Percentiles rank a stretch among this genome's conserved stretches.
phyloP scores from a whole-genome alignment of 805 yeast species.

The Danielozyma ontarioensis region DNA sequence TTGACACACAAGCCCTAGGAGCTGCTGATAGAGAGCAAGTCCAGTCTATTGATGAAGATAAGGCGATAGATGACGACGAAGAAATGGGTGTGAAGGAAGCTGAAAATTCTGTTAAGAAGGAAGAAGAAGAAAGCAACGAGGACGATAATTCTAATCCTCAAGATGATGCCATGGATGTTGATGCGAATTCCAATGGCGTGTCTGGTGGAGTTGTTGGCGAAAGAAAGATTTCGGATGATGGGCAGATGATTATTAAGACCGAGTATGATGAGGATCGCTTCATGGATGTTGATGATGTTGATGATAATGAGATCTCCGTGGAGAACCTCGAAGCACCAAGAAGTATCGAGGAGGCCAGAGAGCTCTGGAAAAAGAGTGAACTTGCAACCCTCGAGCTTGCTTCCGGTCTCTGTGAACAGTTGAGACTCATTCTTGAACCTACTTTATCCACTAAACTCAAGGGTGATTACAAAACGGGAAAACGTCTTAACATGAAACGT shows the following conservation, averaged over 20 bases:
- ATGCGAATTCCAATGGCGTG: slow-evolving; percentile 1
- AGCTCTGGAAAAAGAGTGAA: slow-evolving; percentile 80
- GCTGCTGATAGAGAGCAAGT: slow-evolving; percentile 77
- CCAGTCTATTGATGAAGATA: slow-evolving; percentile 71
- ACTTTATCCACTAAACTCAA: slow-evolving; percentile 90
- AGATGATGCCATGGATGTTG: slow-evolving; percentile 10
- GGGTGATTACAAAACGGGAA: slow-evolving; percentile 97
- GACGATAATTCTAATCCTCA: slow-evolving; percentile 15
- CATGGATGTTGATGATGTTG: slow-evolving; percentile 3
- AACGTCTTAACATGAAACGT: slow-evolving; percentile 93
- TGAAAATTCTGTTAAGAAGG: slow-evolving; percentile 24
- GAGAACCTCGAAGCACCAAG: slow-evolving; percentile 37
- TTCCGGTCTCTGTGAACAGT: slow-evolving; percentile 84
- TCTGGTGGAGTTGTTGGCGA: slow-evolving; percentile 39
- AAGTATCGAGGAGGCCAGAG: slow-evolving; percentile 61
- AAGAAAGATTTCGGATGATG: slow-evolving; percentile 23
- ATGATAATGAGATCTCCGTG: slow-evolving; percentile 6
- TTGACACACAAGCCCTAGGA: slow-evolving; percentile 89
- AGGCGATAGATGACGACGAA: slow-evolving; percentile 66
- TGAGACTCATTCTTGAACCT: slow-evolving; percentile 89
- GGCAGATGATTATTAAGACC: slow-evolving; percentile 9
- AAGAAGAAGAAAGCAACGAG: slow-evolving; percentile 17
- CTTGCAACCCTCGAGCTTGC: slow-evolving; percentile 83
- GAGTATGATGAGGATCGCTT: slow-evolving; percentile 27
- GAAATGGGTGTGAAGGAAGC: slow-evolving; percentile 27